Evolutionary conservation across 495 filamentous ascomycete genomes (phyloP), one percentile per base, ranked within the genome.

Genomic region (Thermochaetoides thermophila): DNA sequence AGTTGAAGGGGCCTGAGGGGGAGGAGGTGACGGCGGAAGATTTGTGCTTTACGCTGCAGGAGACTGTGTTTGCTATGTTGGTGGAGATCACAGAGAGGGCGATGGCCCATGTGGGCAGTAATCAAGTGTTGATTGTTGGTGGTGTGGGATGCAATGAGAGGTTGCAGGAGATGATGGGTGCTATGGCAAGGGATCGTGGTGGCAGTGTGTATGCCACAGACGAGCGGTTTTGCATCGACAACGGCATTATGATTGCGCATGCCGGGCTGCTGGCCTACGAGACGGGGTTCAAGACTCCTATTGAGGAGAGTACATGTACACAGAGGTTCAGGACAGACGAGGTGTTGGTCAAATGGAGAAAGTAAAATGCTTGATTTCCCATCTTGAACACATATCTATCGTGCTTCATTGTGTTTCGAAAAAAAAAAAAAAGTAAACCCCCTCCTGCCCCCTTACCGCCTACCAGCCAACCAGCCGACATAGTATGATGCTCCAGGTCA

Each of bases 221-320:
- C 55, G 85, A 96, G 59, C 71, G 89, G 28, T 96, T 92, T 57
- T 96, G 89, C 49, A 97, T 97, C 42, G 91, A 97, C 59, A 97
- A 97, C 49, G 91, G 89, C 27, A 95, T 97, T 38, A 97, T 97
- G 89, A 97, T 97, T 61, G 89, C 89, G 9, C 89, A 97, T 60
- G 89, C 89, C 7, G 89, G 89, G 17, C 57, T 97, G 45, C 50
- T 93, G 40, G 84, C 84, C 6, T 92, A 78, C 48, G 60, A 69
- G 55, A 81, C 73, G 0, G 89, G 89, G 5, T 80, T 84, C 49
- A 60, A 53, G 30, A 93, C 83, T 11, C 59, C 65, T 3, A 46
- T 96, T 9, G 75, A 80, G 44, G 85, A 93, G 10, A 81, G 78
- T 38, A 83, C 79, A 9, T 91, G 80, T 57, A 96, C 91, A 13